Evolutionary conservation across 2,329 filamentous ascomycete genomes (phyloP).

Genomic region (Trichoderma sp.): DNA sequence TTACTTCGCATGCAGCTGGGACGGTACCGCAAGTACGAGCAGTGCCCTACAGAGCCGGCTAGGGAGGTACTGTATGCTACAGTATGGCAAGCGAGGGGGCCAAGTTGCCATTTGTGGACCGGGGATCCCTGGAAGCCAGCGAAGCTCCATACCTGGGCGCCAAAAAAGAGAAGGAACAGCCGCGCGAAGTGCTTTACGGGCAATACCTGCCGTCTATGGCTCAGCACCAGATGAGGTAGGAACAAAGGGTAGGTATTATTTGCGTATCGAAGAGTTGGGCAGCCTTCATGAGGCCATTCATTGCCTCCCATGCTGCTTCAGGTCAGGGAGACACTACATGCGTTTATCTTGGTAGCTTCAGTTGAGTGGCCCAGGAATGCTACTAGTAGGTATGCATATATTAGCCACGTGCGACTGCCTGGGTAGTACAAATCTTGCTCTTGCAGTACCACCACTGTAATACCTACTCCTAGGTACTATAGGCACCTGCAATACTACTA

Average conservation of each 20-base stretch:
- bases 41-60: neutral
- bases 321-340: neutral
- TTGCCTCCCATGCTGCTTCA: neutral
- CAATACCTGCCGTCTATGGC: neutral
- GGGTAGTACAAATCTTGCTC: neutral
- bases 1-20: neutral
- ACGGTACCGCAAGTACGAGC: neutral
- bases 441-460: no score
- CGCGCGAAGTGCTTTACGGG: neutral
- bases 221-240: neutral
- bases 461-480: neutral
- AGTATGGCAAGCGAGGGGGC: neutral
- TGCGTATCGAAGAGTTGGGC: neutral
- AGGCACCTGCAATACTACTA: no score
- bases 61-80: neutral
- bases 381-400: neutral
- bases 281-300: neutral
- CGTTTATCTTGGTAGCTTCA: neutral
- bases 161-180: neutral
- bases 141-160: neutral
- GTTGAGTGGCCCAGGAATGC: neutral
- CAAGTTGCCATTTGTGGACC: constrained; percentile 18
- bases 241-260: neutral
- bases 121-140: constrained; percentile 13
- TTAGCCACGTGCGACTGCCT: neutral